Base-by-base conservation (phyloP, 2,329 filamentous ascomycete species). In the Penicillium sp. region DNA sequence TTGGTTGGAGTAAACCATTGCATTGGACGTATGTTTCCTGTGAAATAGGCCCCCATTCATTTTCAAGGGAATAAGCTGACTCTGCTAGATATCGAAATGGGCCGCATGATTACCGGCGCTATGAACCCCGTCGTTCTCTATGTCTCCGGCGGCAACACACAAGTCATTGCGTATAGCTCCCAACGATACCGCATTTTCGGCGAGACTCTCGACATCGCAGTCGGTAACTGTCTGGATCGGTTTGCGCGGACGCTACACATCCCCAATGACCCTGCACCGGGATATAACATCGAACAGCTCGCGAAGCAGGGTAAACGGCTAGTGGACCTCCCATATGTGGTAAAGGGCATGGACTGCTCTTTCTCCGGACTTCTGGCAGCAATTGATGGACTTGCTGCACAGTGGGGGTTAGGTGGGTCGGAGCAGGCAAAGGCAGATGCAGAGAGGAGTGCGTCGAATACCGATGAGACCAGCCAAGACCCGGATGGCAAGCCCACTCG, bases 321-420 rank as follows among this genome's bases (percentile, higher is more conserved):
- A 31, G 76, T 97, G 14, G 91, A 97, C 57, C 74, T 98, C 23
- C 93, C 93, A 1, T 98, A 98, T 64, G 83, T 90, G 2, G 93
- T 98, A 54, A 98, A 98, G 71, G 93, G 93, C 42, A 98, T 98
- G 93, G 93, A 98, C 68, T 95, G 89, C 62, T 93, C 87, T 20
- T 97, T 98, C 70, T 90, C 87, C 2, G 93, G 93, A 1, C 95
- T 98, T 54, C 74, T 98, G 23, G 88, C 87, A 0, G 80, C 81
- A 4, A 85, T 91, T 10, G 93, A 98, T 65, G 77, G 84, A 28
- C 75, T 95, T 37, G 91, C 90, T 1, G 80, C 77, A 8, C 52
- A 59, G n/a, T 63, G 63, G 41, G 69, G 69, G 1, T 42, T 72
- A 10, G 60, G 60, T 35, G 67, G 68, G 18, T 56, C 63, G 41